phyloP scores from a whole-genome alignment of 2,329 filamentous ascomycete species.

The Dactylellina leptospora region DNA sequence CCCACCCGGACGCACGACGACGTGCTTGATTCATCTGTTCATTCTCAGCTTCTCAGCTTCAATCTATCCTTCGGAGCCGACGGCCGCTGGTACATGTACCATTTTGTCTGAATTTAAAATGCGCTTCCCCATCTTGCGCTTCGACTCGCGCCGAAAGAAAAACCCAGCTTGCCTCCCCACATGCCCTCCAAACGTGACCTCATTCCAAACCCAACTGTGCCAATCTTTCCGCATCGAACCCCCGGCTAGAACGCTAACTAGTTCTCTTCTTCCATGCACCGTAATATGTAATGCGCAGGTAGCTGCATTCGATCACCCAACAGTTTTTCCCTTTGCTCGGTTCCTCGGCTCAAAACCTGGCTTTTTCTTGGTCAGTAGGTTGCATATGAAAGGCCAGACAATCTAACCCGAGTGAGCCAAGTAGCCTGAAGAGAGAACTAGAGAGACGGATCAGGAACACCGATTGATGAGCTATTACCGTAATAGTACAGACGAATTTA shows the following conservation, averaged over 20 bases:
- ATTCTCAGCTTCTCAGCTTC: background rate
- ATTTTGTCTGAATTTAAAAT: no score
- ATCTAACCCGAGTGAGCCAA: background rate
- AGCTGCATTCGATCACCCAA: conserved; percentile 5
- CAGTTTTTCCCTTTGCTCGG: conserved; percentile 20
- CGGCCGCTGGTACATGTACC: conserved; percentile 2
- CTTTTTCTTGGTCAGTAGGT: background rate
- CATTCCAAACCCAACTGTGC: conserved; percentile 2
- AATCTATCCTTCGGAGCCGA: conserved; percentile 21
- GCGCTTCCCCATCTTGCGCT: background rate
- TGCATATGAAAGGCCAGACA: conserved; percentile 8
- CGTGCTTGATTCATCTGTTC: background rate
- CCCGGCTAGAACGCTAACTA: background rate
- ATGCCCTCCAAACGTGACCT: background rate
- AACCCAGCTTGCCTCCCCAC: conserved; percentile 1
- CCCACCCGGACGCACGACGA: background rate
- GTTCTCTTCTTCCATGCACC: background rate
- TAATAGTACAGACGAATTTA: no score
- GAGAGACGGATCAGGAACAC: conserved; percentile 1
- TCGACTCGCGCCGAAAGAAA: conserved; percentile 4
- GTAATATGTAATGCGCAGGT: background rate
- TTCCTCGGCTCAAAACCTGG: conserved; percentile 50
- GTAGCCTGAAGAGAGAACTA: conserved; percentile 7
- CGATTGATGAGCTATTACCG: no score
- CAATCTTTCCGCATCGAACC: background rate